Evolutionary conservation across 2,329 filamentous ascomycete genomes (phyloP).

Genomic region (Ophiobolus disseminans): DNA sequence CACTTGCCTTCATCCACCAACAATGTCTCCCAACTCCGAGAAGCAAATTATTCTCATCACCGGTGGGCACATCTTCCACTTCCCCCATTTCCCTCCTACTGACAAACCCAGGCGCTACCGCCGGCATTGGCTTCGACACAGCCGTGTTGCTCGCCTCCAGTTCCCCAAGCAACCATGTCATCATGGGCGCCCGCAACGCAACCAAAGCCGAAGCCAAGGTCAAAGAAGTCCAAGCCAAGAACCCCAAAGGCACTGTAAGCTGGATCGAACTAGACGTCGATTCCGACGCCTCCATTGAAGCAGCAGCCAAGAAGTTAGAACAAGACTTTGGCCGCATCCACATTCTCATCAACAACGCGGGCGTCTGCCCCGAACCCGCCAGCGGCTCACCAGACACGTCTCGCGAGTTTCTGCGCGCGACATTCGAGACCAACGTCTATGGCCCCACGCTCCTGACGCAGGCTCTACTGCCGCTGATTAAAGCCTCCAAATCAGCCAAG

Average conservation of each 20-base stretch:
- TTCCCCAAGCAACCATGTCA: slow-evolving; percentile 43
- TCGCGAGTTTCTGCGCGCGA: slow-evolving; percentile 26
- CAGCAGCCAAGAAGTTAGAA: slow-evolving; percentile 41
- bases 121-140: slow-evolving; percentile 47
- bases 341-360: slow-evolving; percentile 87
- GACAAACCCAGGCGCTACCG: slow-evolving; percentile 38
- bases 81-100: background rate
- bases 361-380: slow-evolving; percentile 51
- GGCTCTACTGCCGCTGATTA: slow-evolving; percentile 43
- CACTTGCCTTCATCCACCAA: background rate
- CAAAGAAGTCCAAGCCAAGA: slow-evolving; percentile 35
- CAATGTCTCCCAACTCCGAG: slow-evolving; percentile 14
- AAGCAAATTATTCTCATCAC: slow-evolving; percentile 42
- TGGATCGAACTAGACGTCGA: slow-evolving; percentile 48
- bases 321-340: slow-evolving; percentile 62
- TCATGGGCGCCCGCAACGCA: slow-evolving; percentile 44
- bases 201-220: slow-evolving; percentile 43
- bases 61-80: slow-evolving; percentile 12
- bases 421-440: slow-evolving; percentile 49
- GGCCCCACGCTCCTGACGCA: slow-evolving; percentile 44
- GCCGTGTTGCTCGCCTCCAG: slow-evolving; percentile 35
- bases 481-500: slow-evolving; percentile 34
- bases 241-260: slow-evolving; percentile 39
- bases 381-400: slow-evolving; percentile 11
- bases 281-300: slow-evolving; percentile 42